A percentile compares a stretch with the other conserved stretches of the same genome.
Evolutionary conservation across 108 stramenopile genomes (phyloP).

Genomic region (Skeletonema potamos): DNA sequence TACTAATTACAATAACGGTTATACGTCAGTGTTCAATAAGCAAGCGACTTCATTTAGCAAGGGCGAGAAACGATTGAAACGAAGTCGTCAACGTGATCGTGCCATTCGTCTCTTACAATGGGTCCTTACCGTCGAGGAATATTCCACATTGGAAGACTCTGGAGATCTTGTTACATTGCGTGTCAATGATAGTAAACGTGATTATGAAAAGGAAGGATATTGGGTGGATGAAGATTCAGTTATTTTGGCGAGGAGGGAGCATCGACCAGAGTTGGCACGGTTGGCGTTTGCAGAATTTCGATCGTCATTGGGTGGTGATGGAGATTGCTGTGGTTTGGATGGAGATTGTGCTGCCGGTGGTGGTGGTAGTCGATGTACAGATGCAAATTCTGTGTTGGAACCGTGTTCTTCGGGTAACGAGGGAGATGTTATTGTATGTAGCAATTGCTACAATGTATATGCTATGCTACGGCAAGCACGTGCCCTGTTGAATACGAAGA

Average conservation of each 20-base stretch:
- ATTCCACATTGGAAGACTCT: conserved; percentile 22
- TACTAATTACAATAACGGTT: background rate
- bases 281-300: conserved; percentile 46
- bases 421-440: conserved; percentile 45
- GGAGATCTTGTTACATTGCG: conserved; percentile 44
- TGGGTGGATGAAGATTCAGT: conserved; percentile 26
- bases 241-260: conserved; percentile 36
- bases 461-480: conserved; percentile 42
- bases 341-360: conserved; percentile 1
- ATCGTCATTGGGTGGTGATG: conserved; percentile 6
- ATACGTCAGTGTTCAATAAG: conserved; percentile 4
- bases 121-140: conserved; percentile 41
- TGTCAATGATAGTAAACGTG: background rate
- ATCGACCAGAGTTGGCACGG: conserved; percentile 43
- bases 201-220: background rate
- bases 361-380: background rate
- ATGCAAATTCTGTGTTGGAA: conserved; percentile 1
- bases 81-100: conserved; percentile 35
- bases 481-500: conserved; percentile 13
- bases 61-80: conserved; percentile 32
- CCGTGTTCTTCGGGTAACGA: conserved; percentile 4
- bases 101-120: conserved; percentile 27
- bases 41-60: conserved; percentile 22
- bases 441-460: conserved; percentile 45
- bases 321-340: background rate